Evolutionary conservation across 192 early-diverging fungal species (phyloP).

Genomic region (Rhizophagus sp.): DNA sequence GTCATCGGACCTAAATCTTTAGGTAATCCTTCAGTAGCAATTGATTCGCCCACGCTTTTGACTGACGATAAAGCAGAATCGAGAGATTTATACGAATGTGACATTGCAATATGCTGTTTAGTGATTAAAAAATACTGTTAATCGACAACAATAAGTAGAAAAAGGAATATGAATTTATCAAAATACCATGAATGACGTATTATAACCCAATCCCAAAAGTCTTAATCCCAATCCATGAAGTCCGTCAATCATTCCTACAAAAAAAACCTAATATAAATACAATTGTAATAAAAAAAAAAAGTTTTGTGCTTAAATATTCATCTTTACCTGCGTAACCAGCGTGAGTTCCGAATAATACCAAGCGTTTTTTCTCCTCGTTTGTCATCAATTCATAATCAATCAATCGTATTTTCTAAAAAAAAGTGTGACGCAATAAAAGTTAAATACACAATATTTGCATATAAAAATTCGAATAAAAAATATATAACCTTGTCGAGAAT

Average conservation of each 20-base stretch:
- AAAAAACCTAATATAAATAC: not conserved
- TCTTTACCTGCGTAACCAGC: constrained; percentile 87
- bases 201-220: constrained; percentile 87
- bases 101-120: constrained; percentile 64
- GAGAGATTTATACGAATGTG: constrained; percentile 72
- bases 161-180: not conserved
- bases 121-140: constrained; percentile 9
- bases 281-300: not conserved
- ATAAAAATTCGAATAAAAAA: not conserved
- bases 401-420: constrained; percentile 72
- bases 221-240: constrained; percentile 91
- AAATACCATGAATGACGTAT: constrained; percentile 87
- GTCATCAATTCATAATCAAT: constrained; percentile 97
- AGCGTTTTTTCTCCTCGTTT: constrained; percentile 68
- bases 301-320: not conserved
- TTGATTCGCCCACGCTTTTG: constrained; percentile 71
- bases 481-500: constrained; percentile 81
- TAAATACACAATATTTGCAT: not conserved
- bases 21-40: constrained; percentile 86
- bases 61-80: constrained; percentile 61
- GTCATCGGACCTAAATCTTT: constrained; percentile 85
- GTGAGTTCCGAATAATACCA: constrained; percentile 91
- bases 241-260: constrained; percentile 79
- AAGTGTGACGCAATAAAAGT: not conserved
- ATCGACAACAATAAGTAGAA: constrained; percentile 38